Base-by-base conservation (phyloP, 2,329 filamentous ascomycete species). In the Samsoniella hepiali region DNA sequence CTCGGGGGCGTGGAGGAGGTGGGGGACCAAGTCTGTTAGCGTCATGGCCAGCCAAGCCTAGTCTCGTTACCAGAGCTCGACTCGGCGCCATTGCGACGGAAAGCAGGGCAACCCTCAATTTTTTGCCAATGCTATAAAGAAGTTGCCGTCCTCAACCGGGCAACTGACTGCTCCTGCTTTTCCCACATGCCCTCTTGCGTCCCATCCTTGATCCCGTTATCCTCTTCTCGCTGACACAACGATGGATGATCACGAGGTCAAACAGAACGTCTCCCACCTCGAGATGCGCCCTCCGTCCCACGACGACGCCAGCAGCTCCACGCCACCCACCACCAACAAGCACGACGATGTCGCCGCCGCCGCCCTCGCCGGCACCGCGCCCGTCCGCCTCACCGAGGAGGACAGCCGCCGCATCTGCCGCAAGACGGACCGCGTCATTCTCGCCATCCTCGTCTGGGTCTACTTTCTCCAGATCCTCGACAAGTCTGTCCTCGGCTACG, bases 361-460 rank as follows among this genome's bases (percentile, higher is more conserved):
- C 44, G 56, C 57, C 38, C 27, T 57, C 13, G 13, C n/a, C 38
- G 29, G 7, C 1, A 11, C 44, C 32, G 29, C 17, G 3, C 63
- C 58, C 31, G 38, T 56, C 29, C 36, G 11, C 3, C 57, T 65
- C 8, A 64, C 56, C 58, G 79, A 83, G 81, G 72, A 81, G 78
- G 66, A 65, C 53, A 65, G 63, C 40, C 63, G 63, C 31, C 80
- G 81, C 10, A 88, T 89, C 65, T 79, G 82, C 32, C 79, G 78
- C 49, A 88, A 88, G 72, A 88, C 85, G 1, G 87, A 89, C 69
- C 79, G 77, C 56, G 78, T 79, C 34, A 85, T 90, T 62, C 77
- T 89, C 1, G 69, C 71, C 3, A 79, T 85, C 56, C 77, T 85
- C 1, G 70, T 83, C 55, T 85, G 82, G 82, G 81, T 84, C n/a